phyloP scores from a whole-genome alignment of 2,329 filamentous ascomycete species.

The Ceratocystis colombiana region DNA sequence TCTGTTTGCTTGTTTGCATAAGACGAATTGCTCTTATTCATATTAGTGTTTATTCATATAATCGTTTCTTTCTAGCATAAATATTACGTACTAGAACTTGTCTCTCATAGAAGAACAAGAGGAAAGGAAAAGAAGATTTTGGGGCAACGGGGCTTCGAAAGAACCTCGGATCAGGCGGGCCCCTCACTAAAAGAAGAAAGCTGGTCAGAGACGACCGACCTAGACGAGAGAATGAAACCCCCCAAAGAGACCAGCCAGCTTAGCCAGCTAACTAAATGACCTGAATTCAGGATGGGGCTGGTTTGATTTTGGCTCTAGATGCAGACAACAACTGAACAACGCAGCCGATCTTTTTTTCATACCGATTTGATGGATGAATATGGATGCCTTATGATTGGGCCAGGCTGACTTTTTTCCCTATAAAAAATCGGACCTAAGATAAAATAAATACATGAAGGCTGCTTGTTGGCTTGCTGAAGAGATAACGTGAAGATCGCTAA shows the following conservation, averaged over 20 bases:
- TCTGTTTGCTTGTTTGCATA: too few species aligned
- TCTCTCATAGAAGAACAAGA: background rate
- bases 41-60: too few species aligned
- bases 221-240: too few species aligned
- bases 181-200: background rate
- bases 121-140: background rate
- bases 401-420: background rate
- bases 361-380: background rate
- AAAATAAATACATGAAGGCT: background rate
- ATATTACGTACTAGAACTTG: too few species aligned
- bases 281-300: background rate
- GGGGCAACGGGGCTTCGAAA: background rate
- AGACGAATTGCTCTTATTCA: too few species aligned
- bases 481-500: background rate
- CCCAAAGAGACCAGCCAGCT: background rate
- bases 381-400: constrained; percentile 2
- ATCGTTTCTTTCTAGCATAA: too few species aligned
- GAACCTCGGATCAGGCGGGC: background rate
- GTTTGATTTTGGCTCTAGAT: background rate
- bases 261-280: background rate
- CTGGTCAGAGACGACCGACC: background rate
- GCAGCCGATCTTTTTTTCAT: background rate
- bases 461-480: background rate
- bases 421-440: background rate
- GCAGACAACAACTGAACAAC: background rate